Conservation (phyloP, 805 yeast genomes). For the Teunomyces aglyptinius region DNA sequence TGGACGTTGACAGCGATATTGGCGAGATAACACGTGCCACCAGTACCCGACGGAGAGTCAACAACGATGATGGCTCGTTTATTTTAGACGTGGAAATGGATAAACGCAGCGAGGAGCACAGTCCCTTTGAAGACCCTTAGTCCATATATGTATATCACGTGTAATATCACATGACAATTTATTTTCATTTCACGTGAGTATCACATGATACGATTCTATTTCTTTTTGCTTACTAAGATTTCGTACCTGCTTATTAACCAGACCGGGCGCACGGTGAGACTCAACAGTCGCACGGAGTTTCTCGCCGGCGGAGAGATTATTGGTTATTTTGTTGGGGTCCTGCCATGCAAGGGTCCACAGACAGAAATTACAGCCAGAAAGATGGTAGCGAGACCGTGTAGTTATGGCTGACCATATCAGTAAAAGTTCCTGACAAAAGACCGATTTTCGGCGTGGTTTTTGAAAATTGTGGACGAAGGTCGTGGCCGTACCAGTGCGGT, state of each 20-base stretch:
- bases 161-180: neutral
- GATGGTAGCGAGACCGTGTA: too few relatives aligned
- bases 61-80: constrained; percentile 22
- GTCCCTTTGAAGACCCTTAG: constrained; percentile 31
- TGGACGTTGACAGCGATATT: constrained; percentile 46
- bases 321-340: neutral
- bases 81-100: constrained; percentile 34
- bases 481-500: neutral
- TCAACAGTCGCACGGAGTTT: neutral
- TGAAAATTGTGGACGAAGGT: neutral
- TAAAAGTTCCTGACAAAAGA: neutral
- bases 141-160: neutral
- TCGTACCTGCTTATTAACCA: neutral
- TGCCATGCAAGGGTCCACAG: too few relatives aligned
- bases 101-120: constrained; percentile 17
- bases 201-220: neutral
- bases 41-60: constrained; percentile 16
- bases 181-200: too few relatives aligned
- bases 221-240: neutral
- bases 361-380: too few relatives aligned
- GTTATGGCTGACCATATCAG: neutral
- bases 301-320: neutral
- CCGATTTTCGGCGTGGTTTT: neutral
- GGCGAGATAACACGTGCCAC: constrained; percentile 45
- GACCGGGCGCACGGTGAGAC: neutral